Conservation (phyloP, 2,329 filamentous ascomycete genomes). For the Lecanicillium sp. region DNA sequence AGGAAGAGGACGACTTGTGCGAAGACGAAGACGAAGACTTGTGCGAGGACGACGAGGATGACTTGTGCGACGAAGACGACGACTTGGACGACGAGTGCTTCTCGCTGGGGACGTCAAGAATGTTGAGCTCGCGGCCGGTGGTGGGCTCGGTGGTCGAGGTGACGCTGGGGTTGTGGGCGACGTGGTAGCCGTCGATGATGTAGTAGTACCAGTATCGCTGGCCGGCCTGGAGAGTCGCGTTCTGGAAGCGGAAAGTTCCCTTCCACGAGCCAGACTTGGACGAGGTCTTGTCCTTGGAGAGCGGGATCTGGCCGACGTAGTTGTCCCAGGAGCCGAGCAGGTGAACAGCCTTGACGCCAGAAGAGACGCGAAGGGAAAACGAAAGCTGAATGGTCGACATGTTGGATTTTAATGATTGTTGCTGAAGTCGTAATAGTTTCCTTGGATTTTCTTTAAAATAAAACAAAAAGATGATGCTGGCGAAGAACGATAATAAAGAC, state of each 20-base stretch:
- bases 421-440: no score
- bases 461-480: conserved; percentile 23
- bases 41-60: conserved; percentile 35
- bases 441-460: conserved; percentile 13
- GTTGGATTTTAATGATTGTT: conserved; percentile 29
- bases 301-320: conserved; percentile 89
- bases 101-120: conserved; percentile 75
- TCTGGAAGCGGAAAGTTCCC: conserved; percentile 94
- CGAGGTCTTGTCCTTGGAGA: conserved; percentile 77
- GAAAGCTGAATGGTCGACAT: conserved; percentile 92
- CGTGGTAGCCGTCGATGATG: conserved; percentile 98
- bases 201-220: conserved; percentile 99
- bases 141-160: conserved; percentile 89
- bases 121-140: conserved; percentile 93
- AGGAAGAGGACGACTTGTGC: conserved; percentile 32
- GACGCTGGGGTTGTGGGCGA: conserved; percentile 90
- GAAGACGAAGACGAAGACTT: conserved; percentile 23
- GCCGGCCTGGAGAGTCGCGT: conserved; percentile 75
- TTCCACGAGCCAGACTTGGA: conserved; percentile 90
- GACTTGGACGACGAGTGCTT: conserved; percentile 30
- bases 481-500: conserved; percentile 10
- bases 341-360: conserved; percentile 95
- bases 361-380: conserved; percentile 91
- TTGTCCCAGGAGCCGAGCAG: conserved; percentile 97
- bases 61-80: conserved; percentile 34